Conservation (phyloP, 495 filamentous ascomycete species). For the Aspergillus asperescens region DNA sequence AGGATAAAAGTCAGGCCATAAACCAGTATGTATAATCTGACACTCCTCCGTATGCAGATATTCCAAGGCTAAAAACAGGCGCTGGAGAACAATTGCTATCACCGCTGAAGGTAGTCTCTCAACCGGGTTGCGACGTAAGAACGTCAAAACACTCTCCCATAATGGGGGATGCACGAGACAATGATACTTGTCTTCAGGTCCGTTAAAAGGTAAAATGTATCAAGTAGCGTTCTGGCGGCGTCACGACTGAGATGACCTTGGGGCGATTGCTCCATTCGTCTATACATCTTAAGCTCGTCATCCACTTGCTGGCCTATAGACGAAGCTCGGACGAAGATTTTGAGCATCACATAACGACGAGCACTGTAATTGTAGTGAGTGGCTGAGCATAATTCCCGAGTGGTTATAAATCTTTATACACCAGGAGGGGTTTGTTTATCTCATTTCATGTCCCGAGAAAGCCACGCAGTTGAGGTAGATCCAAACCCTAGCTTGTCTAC, state of each 20-base stretch:
- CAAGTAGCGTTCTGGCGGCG: constrained; percentile 23
- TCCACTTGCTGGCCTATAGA: constrained; percentile 24
- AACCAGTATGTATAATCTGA: constrained; percentile 46
- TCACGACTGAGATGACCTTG: constrained; percentile 21
- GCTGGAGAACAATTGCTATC: constrained; percentile 21
- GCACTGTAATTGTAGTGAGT: neutral
- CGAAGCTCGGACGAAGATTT: constrained; percentile 28
- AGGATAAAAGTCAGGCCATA: no score
- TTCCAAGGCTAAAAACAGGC: constrained; percentile 38
- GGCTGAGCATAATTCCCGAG: neutral
- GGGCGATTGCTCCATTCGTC: constrained; percentile 18
- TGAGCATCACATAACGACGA: constrained; percentile 16
- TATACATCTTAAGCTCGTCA: constrained; percentile 32
- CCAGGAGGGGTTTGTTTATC: no score
- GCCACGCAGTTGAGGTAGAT: neutral
- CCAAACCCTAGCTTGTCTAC: neutral
- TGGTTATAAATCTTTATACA: no score
- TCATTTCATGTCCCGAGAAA: neutral
- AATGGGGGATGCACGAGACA: constrained; percentile 40
- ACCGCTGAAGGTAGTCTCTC: constrained; percentile 18
- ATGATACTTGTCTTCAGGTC: constrained; percentile 33
- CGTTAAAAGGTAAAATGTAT: constrained; percentile 31
- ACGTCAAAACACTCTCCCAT: constrained; percentile 36
- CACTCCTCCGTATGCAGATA: constrained; percentile 43
- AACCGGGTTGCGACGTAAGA: constrained; percentile 28